Conservation (phyloP, 257 asterid genomes). For the Coffea canephora region DNA sequence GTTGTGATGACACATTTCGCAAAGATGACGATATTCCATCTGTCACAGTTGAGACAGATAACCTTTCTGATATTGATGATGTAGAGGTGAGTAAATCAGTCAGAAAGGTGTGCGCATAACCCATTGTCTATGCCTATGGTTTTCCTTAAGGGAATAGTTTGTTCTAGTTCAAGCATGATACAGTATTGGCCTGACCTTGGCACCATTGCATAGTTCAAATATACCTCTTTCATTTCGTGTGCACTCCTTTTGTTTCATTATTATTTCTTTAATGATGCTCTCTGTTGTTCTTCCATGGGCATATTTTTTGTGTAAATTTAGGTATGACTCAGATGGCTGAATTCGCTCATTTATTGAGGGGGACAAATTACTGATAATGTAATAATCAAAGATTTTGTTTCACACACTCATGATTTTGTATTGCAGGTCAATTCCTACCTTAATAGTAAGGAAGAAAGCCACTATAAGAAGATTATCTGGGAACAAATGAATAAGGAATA, state of each 20-base stretch:
- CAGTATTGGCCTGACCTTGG: neutral
- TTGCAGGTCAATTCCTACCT: slow-evolving; percentile 68
- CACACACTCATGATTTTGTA: neutral
- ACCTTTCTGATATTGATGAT: slow-evolving; percentile 81
- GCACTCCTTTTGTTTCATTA: neutral
- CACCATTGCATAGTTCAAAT: neutral
- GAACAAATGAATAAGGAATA: slow-evolving; percentile 79
- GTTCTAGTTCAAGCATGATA: neutral
- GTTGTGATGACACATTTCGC: neutral
- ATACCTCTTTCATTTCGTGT: neutral
- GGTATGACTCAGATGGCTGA: neutral
- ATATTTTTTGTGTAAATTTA: neutral
- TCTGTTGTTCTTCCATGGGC: neutral
- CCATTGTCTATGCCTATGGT: neutral
- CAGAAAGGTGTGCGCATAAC: neutral
- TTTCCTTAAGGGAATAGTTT: neutral
- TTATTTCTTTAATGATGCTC: slow-evolving; percentile 2
- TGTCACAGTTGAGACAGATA: slow-evolving; percentile 51
- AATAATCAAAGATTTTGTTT: neutral
- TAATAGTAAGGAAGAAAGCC: slow-evolving; percentile 66
- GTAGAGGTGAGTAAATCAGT: slow-evolving; percentile 47
- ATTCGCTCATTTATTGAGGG: neutral
- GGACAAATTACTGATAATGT: neutral
- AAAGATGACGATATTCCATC: slow-evolving; percentile 8
- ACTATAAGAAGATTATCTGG: slow-evolving; percentile 66